A percentile compares a stretch with the other conserved stretches of the same genome.
Evolutionary conservation across 768 basidiomycete species (phyloP).

Genomic region (Pisolithus orientalis): DNA sequence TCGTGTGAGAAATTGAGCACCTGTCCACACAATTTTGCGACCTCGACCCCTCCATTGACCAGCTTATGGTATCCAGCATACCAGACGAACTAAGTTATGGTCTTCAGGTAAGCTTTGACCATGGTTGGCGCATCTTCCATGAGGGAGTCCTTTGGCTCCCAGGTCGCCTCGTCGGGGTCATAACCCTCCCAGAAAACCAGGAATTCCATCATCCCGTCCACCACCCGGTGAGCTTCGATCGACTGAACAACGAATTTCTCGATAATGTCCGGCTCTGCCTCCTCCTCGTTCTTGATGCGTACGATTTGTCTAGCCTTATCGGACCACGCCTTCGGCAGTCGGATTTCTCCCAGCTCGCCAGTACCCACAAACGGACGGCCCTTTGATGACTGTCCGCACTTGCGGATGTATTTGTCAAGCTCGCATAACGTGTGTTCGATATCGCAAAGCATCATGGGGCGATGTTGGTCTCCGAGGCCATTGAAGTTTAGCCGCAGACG

Average conservation of each 20-base stretch:
- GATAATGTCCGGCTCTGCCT: constrained; percentile 25
- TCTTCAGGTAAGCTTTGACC: constrained; percentile 36
- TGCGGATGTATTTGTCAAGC: constrained; percentile 68
- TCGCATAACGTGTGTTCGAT: constrained; percentile 79
- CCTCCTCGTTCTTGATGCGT: constrained; percentile 35
- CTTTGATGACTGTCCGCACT: constrained; percentile 16
- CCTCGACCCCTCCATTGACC: no score
- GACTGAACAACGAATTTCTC: constrained; percentile 40
- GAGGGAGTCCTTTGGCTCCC: constrained; percentile 48
- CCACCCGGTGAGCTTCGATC: constrained; percentile 31
- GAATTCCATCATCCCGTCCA: constrained; percentile 35
- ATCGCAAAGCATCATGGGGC: constrained; percentile 60
- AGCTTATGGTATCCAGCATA: neutral
- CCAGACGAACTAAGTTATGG: constrained; percentile 5
- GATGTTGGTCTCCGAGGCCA: constrained; percentile 40
- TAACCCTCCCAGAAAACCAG: constrained; percentile 55
- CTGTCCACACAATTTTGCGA: no score
- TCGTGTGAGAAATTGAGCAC: no score
- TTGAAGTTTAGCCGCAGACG: constrained; percentile 50
- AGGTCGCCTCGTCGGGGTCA: constrained; percentile 42
- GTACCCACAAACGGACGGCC: constrained; percentile 35
- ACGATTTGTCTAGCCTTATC: constrained; percentile 36
- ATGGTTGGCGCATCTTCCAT: constrained; percentile 42
- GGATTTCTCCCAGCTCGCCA: constrained; percentile 16
- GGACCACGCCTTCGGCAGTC: constrained; percentile 52